Base-by-base conservation (phyloP, 306 rosid genomes). In the Notholithocarpus densiflorus region DNA sequence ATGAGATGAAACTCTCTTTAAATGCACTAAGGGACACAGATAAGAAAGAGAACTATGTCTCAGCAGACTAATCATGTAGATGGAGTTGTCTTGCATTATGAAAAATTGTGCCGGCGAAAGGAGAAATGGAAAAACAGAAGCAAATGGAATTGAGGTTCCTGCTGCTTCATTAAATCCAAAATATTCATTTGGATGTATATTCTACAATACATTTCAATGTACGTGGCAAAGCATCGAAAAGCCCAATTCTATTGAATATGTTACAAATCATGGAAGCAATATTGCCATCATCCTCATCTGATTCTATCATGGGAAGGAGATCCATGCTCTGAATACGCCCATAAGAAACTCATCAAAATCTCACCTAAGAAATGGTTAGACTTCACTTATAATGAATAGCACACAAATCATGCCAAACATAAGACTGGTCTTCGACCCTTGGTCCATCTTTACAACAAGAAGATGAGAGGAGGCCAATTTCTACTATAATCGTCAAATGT, bases 381-480 rank as follows among this genome's bases (percentile, higher is more conserved):
- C 69, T 79, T 82, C 68, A 78, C 27, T 53, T 83, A 48, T 68
- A 81, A 73, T 78, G 86, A 78, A 75, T 66, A 48, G 77, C 70
- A 85, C 66, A 64, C 80, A 78, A 23, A 64, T 68, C 79, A 79
- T 53, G 82, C 80, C 51, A 80, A 82, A 82, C 79, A 72, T 31
- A 34, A 65, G 76, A 64, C 65, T 31, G 85, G 84, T 65, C 74
- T 64, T 68, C 82, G 75, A 84, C 69, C 60, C 66, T 37, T 56
- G 77, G 82, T 65, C 88, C 85, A 80, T 61, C 81, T 77, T 82
- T 86, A 8, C 59, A 76, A 56, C 56, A 61, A 21, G 51, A 75
- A 54, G 79, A 76, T 78, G 68, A 75, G 73, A 54, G 77, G 23
- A 61, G 77, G 72, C 79, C 75, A 71, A 21, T 27, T 71, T 72